Conservation (phyloP, 257 asterid species). For the Scutellaria baicalensis region DNA sequence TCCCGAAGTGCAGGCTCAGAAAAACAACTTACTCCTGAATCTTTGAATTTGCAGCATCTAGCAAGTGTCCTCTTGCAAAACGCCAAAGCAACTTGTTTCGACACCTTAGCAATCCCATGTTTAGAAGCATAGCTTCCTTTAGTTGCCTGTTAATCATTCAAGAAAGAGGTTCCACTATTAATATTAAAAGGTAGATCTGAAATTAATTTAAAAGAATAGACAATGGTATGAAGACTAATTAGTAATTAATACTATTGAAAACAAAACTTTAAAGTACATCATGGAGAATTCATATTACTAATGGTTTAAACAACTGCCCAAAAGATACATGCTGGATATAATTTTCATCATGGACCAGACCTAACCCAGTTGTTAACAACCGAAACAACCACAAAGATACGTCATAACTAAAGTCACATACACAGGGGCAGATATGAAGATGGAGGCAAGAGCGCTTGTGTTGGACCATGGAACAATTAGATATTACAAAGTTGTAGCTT, state of each 20-base stretch:
- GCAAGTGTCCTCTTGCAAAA: conserved; percentile 75
- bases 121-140: conserved; percentile 71
- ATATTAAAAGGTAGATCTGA: background rate
- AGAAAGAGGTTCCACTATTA: conserved; percentile 1
- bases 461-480: background rate
- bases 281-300: background rate
- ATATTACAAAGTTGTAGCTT: background rate
- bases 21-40: conserved; percentile 73
- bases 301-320: background rate
- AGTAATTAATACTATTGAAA: background rate
- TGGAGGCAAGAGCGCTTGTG: background rate
- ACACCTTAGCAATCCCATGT: conserved; percentile 72
- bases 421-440: background rate
- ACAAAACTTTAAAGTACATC: background rate
- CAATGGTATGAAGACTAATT: background rate
- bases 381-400: background rate
- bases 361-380: background rate
- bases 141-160: conserved; percentile 71
- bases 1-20: conserved; percentile 63
- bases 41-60: conserved; percentile 68
- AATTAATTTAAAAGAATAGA: background rate
- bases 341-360: background rate
- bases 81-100: conserved; percentile 68
- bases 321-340: background rate
- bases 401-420: background rate